Evolutionary conservation across 441 rosid species (phyloP).

Genomic region (Gossypium gossypioides): DNA sequence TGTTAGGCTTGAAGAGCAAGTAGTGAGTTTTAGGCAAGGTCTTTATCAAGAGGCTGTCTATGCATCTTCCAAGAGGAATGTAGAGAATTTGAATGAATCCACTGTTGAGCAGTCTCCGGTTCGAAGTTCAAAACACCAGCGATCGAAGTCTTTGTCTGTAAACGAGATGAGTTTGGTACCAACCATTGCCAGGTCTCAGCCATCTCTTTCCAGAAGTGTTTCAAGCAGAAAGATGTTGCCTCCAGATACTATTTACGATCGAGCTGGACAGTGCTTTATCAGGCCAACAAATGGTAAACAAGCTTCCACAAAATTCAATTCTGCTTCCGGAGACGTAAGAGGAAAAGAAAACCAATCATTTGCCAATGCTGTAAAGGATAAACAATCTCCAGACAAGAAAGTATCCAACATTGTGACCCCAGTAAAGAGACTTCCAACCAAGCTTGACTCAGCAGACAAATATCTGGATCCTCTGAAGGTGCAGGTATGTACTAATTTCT

Average conservation of each 20-base stretch:
- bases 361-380: slow-evolving; percentile 48
- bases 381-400: slow-evolving; percentile 52
- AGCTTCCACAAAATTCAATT: slow-evolving; percentile 28
- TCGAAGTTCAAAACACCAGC: slow-evolving; percentile 48
- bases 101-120: slow-evolving; percentile 32
- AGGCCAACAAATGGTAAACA: slow-evolving; percentile 38
- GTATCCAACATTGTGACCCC: slow-evolving; percentile 39
- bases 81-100: slow-evolving; percentile 34
- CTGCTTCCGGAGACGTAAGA: slow-evolving; percentile 35
- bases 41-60: slow-evolving; percentile 74
- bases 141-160: slow-evolving; percentile 65
- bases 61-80: slow-evolving; percentile 54
- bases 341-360: slow-evolving; percentile 64
- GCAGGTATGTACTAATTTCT: slow-evolving; percentile 21
- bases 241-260: slow-evolving; percentile 31
- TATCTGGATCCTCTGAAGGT: slow-evolving; percentile 22
- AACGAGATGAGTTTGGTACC: slow-evolving; percentile 44
- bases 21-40: slow-evolving; percentile 77
- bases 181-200: slow-evolving; percentile 39
- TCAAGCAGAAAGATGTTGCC: slow-evolving; percentile 50
- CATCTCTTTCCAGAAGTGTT: slow-evolving; percentile 45
- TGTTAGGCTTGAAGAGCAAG: slow-evolving; percentile 82
- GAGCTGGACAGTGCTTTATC: slow-evolving; percentile 20
- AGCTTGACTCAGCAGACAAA: slow-evolving; percentile 27
- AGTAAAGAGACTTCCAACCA: slow-evolving; percentile 36